Base-by-base conservation (phyloP, 768 basidiomycete genomes). In the Russula earlei region DNA sequence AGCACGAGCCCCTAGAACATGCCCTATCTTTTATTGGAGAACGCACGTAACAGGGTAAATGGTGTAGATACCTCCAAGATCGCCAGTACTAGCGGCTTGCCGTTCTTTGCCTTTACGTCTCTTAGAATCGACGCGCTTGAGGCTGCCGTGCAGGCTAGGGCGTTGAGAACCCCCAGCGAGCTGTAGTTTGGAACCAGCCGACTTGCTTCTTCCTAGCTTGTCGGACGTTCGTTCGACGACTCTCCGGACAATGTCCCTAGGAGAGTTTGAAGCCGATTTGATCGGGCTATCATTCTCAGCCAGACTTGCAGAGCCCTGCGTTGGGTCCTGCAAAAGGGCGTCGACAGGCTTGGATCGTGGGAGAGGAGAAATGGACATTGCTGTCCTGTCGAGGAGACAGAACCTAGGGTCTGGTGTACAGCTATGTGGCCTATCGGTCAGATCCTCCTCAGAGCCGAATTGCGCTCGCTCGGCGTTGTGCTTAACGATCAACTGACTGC, bases 181-280 rank as follows among this genome's bases (percentile, higher is more conserved):
- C 34, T 46, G 49, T 5, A 31, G 33, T 58, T 64, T 65, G 38
- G 49, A 63, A 9, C 65, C 62, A 29, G 52, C 20, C 3, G 66
- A 64, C 44, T 61, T 65, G 67, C 82, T 85, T 64, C 75, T 75
- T 58, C 82, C 81, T 29, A 90, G 73, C 58, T 75, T 84, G 63
- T 82, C 81, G 52, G 82, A 82, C 0, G 83, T 83, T 70, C 72
- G 77, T 62, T 74, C 76, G 42, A 80, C 59, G 27, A 67, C 67
- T 49, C 69, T 67, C 12, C 63, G 63, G 9, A 66, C 62, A 6
- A 69, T 44, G n/a, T 64, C 54, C 11, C 57, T 60, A 34, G 54
- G 57, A 42, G 58, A 55, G 19, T 42, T 59, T 33, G 55, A 61
- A 24, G 37, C 44, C 11, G 14, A 25, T 38, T 40, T 53, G 47